phyloP scores from a whole-genome alignment of 768 basidiomycete genomes.

The Trametes cubensis region DNA sequence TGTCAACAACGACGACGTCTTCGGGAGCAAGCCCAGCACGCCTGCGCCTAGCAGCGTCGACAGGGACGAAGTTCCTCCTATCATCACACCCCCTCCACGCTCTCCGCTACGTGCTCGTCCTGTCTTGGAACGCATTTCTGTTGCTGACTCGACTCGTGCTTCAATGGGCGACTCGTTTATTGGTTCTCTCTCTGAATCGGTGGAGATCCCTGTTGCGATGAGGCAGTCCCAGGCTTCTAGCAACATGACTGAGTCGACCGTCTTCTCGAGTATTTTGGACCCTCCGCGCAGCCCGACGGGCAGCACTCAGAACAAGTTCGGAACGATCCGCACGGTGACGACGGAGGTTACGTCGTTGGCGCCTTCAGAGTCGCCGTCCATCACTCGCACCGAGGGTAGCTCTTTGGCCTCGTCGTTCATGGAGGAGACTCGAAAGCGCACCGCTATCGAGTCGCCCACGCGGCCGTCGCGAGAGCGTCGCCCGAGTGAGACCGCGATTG shows the following conservation, averaged over 20 bases:
- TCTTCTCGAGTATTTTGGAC: slow-evolving; percentile 68
- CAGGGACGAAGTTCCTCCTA: slow-evolving; percentile 43
- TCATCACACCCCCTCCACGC: slow-evolving; percentile 47
- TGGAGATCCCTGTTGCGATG: slow-evolving; percentile 35
- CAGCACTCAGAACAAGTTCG: slow-evolving; percentile 55
- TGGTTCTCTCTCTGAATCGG: slow-evolving; percentile 39
- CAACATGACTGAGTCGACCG: slow-evolving; percentile 55
- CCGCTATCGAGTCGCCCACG: slow-evolving; percentile 17
- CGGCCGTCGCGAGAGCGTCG: slow-evolving; percentile 54
- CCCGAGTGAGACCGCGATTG: slow-evolving; percentile 60
- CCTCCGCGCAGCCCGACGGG: slow-evolving; percentile 39
- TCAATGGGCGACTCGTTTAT: slow-evolving; percentile 43
- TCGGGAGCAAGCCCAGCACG: slow-evolving; percentile 19
- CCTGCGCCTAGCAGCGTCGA: slow-evolving; percentile 33
- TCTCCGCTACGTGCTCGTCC: slow-evolving; percentile 55
- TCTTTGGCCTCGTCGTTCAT: slow-evolving; percentile 53
- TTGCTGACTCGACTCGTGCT: slow-evolving; percentile 35
- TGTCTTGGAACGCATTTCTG: slow-evolving; percentile 29
- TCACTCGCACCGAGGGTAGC: slow-evolving; percentile 67
- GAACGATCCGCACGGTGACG: slow-evolving; percentile 79
- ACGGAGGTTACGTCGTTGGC: slow-evolving; percentile 74
- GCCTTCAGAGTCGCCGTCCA: slow-evolving; percentile 59
- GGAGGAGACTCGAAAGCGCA: slow-evolving; percentile 45
- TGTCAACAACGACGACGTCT: slow-evolving; percentile 33
- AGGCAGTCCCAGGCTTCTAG: slow-evolving; percentile 69